phyloP scores from a whole-genome alignment of 805 yeast genomes.

The Candida saitoana region DNA sequence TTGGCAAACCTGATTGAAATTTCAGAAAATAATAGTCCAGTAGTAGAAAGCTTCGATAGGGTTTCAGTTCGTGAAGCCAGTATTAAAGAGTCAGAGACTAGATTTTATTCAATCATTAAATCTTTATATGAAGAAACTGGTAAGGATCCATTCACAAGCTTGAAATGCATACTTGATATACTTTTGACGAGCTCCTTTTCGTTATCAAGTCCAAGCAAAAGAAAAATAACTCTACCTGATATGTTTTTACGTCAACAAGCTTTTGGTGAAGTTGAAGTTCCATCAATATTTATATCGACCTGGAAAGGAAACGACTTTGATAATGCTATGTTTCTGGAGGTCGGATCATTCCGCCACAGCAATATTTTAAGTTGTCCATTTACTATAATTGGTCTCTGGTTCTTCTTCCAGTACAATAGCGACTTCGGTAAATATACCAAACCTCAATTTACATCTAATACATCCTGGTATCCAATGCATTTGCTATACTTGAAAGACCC shows the following conservation, averaged over 20 bases:
- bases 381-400: constrained; percentile 2
- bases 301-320: neutral
- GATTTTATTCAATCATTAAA: neutral
- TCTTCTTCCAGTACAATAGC: neutral
- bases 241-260: neutral
- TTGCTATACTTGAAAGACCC: neutral
- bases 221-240: neutral
- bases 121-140: neutral
- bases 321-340: neutral
- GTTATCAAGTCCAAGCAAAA: neutral
- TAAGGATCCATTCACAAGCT: neutral
- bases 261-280: neutral
- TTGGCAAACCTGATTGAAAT: neutral
- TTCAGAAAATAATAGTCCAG: neutral
- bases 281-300: neutral
- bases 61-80: neutral
- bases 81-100: neutral
- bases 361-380: constrained; percentile 2
- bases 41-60: neutral
- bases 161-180: neutral
- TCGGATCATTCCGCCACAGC: neutral
- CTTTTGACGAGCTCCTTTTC: neutral
- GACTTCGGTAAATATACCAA: neutral
- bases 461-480: neutral
- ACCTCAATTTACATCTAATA: neutral